Percentiles rank a stretch among this genome's conserved stretches.
Evolutionary conservation across 148 eudicot genomes (phyloP).

Genomic region (Diospyros lotus): DNA sequence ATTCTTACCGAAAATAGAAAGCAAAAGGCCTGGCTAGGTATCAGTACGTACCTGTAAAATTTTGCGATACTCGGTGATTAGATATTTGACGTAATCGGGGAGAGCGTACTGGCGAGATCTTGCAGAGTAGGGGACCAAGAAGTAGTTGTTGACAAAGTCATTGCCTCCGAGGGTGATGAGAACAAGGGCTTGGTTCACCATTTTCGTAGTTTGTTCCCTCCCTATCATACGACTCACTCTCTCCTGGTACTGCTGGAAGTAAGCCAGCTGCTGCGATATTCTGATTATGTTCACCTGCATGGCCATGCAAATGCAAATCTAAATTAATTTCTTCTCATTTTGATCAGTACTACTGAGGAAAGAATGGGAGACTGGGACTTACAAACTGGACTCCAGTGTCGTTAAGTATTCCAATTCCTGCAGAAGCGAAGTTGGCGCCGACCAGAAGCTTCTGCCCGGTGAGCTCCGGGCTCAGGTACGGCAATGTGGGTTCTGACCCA

Average conservation of each 20-base stretch:
- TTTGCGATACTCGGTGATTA: conserved; percentile 16
- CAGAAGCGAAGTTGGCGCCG: conserved; percentile 26
- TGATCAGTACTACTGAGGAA: too few species aligned
- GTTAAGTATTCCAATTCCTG: conserved; percentile 23
- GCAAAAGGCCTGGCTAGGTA: too few species aligned
- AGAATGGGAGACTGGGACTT: background rate
- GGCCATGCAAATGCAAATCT: background rate
- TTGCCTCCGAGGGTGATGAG: conserved; percentile 22
- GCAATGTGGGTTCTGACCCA: conserved; percentile 20
- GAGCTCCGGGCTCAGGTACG: conserved; percentile 17
- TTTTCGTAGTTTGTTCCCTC: background rate
- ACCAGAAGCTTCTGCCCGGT: conserved; percentile 17
- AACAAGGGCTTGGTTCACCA: conserved; percentile 20
- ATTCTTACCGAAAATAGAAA: too few species aligned
- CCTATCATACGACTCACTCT: conserved; percentile 15
- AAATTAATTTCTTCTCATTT: background rate
- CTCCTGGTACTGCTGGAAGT: conserved; percentile 24
- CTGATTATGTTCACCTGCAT: conserved; percentile 17
- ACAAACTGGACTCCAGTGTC: conserved; percentile 24
- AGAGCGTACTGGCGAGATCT: conserved; percentile 21
- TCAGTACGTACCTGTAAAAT: conserved; percentile 19
- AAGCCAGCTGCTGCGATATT: conserved; percentile 14
- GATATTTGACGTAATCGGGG: conserved; percentile 14
- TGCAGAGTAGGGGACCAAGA: conserved; percentile 20
- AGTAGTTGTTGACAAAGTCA: conserved; percentile 25